These are phyloP conservation scores for Leccinum truebloodii DNA, from an alignment of 768 basidiomycete genomes.

Conservation along the genomic window DNA sequence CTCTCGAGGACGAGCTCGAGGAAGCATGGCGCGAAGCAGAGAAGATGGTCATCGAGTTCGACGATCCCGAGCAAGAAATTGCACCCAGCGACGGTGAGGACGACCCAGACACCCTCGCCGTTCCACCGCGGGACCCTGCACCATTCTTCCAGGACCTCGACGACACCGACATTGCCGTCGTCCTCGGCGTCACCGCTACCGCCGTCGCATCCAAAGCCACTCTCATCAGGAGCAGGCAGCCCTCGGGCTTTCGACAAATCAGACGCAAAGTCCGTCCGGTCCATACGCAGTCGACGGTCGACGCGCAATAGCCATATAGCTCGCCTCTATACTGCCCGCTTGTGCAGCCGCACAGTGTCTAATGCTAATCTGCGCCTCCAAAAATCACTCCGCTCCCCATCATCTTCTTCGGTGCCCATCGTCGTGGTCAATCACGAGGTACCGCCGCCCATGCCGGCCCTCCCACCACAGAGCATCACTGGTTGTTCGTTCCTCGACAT, in stretches of 20 bases:
- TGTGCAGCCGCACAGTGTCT: constrained; percentile 62
- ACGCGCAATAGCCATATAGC: constrained; percentile 33
- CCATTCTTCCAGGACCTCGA: constrained; percentile 22
- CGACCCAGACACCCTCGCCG: neutral
- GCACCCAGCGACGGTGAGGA: constrained; percentile 24
- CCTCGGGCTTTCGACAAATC: constrained; percentile 7
- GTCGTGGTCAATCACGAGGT: constrained; percentile 1
- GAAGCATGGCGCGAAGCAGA: constrained; percentile 84
- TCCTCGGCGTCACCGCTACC: constrained; percentile 39
- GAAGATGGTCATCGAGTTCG: constrained; percentile 58
- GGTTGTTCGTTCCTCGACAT: too few species aligned
- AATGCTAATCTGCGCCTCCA: constrained; percentile 68
- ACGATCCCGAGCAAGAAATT: constrained; percentile 6
- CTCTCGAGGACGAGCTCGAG: constrained; percentile 68
- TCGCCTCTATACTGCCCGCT: constrained; percentile 63
- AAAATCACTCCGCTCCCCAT: constrained; percentile 30
- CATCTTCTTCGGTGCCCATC: constrained; percentile 34
- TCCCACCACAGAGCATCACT: too few species aligned
- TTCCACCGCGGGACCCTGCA: neutral
- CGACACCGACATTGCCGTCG: constrained; percentile 32
- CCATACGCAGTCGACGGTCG: constrained; percentile 27
- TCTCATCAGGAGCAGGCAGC: constrained; percentile 17
- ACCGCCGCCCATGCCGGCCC: constrained; percentile 15
- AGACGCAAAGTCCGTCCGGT: constrained; percentile 28
- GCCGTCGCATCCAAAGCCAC: constrained; percentile 40